A percentile compares a stretch with the other conserved stretches of the same genome.
Conservation (phyloP, 2,329 filamentous ascomycete species). For the Beauveria sp. region DNA sequence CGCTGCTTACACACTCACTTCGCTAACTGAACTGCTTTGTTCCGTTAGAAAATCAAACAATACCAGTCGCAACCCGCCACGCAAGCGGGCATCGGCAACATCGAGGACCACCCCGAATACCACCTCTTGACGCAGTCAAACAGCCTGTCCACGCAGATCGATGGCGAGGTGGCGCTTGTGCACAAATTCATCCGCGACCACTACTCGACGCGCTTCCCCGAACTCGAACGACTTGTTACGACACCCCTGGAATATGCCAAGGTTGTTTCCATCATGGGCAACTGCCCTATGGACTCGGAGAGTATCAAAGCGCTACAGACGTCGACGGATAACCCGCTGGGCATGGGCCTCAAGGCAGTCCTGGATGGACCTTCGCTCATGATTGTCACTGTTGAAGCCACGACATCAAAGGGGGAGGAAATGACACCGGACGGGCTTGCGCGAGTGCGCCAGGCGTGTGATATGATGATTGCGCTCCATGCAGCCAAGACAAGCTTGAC, state of each 20-base stretch:
- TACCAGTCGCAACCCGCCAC: constrained; percentile 64
- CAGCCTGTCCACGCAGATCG: constrained; percentile 82
- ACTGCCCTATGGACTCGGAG: constrained; percentile 75
- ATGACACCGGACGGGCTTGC: constrained; percentile 70
- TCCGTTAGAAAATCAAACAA: constrained; percentile 65
- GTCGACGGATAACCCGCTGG: constrained; percentile 70
- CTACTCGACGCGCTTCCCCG: constrained; percentile 88
- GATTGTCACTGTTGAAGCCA: constrained; percentile 93
- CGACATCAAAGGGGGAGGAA: constrained; percentile 74
- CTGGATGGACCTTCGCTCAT: constrained; percentile 86
- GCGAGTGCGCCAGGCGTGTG: constrained; percentile 68
- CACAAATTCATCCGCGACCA: constrained; percentile 97
- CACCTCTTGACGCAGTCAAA: constrained; percentile 83
- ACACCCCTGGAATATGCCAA: constrained; percentile 94
- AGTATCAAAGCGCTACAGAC: constrained; percentile 74
- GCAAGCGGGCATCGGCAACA: constrained; percentile 64
- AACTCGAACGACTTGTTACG: constrained; percentile 81
- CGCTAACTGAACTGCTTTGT: constrained; percentile 21
- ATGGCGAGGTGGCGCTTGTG: constrained; percentile 83
- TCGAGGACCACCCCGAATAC: constrained; percentile 90
- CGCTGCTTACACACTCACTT: constrained; percentile 59
- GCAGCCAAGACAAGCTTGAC: constrained; percentile 79
- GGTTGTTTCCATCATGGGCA: constrained; percentile 86
- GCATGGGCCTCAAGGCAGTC: constrained; percentile 67
- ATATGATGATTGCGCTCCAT: constrained; percentile 83